Evolutionary conservation across 345 rosid species (phyloP), one percentile per base, ranked within the genome.

Genomic region (Litchi chinensis): DNA sequence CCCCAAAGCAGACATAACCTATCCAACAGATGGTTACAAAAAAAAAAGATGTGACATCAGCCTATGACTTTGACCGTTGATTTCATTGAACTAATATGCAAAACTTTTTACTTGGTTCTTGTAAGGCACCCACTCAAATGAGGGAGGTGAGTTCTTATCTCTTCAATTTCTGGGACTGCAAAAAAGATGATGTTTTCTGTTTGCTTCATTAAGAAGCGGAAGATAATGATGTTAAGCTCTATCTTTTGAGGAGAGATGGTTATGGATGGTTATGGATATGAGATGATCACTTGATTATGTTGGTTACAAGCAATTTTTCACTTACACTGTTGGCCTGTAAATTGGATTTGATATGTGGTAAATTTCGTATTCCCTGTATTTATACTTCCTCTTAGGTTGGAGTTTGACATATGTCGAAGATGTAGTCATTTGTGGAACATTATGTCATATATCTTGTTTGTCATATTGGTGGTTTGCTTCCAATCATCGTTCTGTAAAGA

Each of bases 291-390:
- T 57, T 13, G n/a, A 21, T 72, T 9, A 72, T 37, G 1, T 54
- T 71, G 22, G 10, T 32, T 6, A 39, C 28, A 11, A n/a, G 48
- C 16, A 40, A 59, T 39, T 3, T 59, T 41, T 71, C 10, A 10
- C 8, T 37, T 15, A 71, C 21, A 71, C 75, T 19, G 37, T 57
- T 57, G 50, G 48, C 65, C 39, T 72, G 64, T 56, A 16, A 41
- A 72, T 56, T 72, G 13, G 32, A 72, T 22, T 32, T 72, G 5
- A 72, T 56, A 5, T 56, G 50, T 72, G 46, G 32, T 28, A 71
- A 56, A 39, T 24, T 71, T 43, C 9, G 75, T 16, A 22, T 70
- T 19, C 46, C 37, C n/a, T 32, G 48, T 19, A 72, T 54, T 32
- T 32, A 71, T 16, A 24, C 18, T 54, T 52, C 5, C 46, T 43